A percentile compares a stretch with the other conserved stretches of the same genome.
Evolutionary conservation across 1,139 yeast genomes (phyloP).

Genomic region (Diutina ranongensis): DNA sequence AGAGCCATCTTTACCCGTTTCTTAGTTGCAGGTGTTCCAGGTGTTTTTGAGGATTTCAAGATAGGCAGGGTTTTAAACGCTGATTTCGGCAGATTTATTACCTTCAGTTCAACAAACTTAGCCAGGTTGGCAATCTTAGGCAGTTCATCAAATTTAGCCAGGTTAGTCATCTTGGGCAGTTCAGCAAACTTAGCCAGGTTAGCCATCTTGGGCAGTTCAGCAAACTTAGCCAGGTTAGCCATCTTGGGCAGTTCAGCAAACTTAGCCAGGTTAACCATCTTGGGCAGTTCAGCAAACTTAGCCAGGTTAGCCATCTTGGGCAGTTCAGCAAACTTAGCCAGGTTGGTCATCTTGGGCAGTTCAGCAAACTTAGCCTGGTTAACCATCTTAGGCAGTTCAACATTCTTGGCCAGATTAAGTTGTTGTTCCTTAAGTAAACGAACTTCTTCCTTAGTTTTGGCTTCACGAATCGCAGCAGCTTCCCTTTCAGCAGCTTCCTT

Average conservation of each 20-base stretch:
- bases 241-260: neutral
- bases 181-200: neutral
- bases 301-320: neutral
- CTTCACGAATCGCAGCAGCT: neutral
- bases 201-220: neutral
- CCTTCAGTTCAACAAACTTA: neutral
- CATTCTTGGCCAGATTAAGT: neutral
- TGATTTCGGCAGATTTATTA: no score
- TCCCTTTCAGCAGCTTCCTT: neutral
- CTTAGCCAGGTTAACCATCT: neutral
- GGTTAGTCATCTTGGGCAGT: neutral
- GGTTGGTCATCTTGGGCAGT: neutral
- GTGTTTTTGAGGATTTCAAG: neutral
- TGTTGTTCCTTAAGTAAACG: neutral
- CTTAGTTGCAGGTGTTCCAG: neutral
- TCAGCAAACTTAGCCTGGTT: neutral
- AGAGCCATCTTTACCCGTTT: neutral
- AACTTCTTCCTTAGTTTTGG: neutral
- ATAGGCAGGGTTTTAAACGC: constrained; percentile 1
- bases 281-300: neutral
- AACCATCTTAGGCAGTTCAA: neutral
- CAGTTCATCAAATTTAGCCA: neutral
- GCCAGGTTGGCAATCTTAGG: neutral
- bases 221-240: neutral
- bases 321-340: neutral